Evolutionary conservation across 1,284 basidiomycete genomes (phyloP).

Genomic region (Cutaneotrichosporon curvatum): DNA sequence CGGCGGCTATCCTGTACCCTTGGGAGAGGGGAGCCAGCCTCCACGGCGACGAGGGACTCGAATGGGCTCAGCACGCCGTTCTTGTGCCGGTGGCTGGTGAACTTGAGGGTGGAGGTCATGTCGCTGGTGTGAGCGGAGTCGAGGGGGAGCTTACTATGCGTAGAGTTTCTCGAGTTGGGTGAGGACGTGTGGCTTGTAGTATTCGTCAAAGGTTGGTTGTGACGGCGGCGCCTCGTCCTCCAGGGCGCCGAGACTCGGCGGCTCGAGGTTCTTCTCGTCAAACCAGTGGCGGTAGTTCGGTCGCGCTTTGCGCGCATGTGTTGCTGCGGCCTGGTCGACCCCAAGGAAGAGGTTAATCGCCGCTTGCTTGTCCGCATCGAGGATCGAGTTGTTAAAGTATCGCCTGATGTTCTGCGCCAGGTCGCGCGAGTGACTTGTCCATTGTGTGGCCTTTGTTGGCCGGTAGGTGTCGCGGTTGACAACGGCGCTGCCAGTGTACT

Average conservation of each 20-base stretch:
- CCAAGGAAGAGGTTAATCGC: slow-evolving; percentile 97
- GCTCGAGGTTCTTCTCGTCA: slow-evolving; percentile 60
- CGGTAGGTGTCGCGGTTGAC: slow-evolving; percentile 97
- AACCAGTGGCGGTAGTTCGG: slow-evolving; percentile 63
- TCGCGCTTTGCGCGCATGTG: slow-evolving; percentile 26
- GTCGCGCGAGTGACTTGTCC: slow-evolving; percentile 96
- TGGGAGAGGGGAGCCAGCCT: background rate
- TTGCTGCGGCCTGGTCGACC: slow-evolving; percentile 48
- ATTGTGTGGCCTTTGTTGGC: slow-evolving; percentile 73
- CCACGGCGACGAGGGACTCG: slow-evolving; percentile 13
- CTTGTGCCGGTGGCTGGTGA: slow-evolving; percentile 31
- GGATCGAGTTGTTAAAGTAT: slow-evolving; percentile 91
- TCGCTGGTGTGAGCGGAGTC: slow-evolving; percentile 6
- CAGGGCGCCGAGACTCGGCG: slow-evolving; percentile 41
- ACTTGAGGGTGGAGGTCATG: slow-evolving; percentile 17
- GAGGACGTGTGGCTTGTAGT: slow-evolving; percentile 67
- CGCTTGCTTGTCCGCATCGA: slow-evolving; percentile 95
- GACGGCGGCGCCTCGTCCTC: slow-evolving; percentile 28
- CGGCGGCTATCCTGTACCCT: slow-evolving; percentile 13
- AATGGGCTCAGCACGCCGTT: slow-evolving; percentile 38
- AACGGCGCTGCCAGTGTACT: slow-evolving; percentile 92
- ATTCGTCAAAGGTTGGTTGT: slow-evolving; percentile 76
- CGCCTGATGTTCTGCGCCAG: slow-evolving; percentile 90
- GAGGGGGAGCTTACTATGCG: slow-evolving; percentile 36
- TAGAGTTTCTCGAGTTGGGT: slow-evolving; percentile 56